Base-by-base conservation (phyloP, 805 yeast genomes). In the Ogataea methanolica region DNA sequence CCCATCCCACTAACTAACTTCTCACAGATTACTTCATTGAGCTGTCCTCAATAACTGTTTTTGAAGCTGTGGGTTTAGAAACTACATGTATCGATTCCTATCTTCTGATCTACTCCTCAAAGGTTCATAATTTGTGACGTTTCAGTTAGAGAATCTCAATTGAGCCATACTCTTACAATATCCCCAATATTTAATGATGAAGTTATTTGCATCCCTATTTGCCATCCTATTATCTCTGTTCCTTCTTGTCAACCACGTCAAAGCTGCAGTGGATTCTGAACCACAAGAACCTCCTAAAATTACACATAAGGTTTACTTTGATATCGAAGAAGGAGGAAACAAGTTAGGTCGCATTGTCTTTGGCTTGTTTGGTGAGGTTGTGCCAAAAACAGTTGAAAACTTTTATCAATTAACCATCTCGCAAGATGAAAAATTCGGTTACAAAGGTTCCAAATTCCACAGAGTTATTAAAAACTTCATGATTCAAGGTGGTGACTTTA, bases 331-430 rank as follows among this genome's bases (percentile, higher is more conserved):
- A 64, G 97, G 89, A 50, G 56, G 59, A 8, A 71, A 82, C 65
- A 60, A 72, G 5, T 70, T 91, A 41, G 98, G 98, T 41, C 79
- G 96, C 63, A 76, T 92, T 54, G 86, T 83, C 49, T 74, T 92
- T 65, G 98, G 97, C 12, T 75, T 92, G 45, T 92, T 83, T 64
- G 97, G 97, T 41, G 79, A 82, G 22, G 87, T 80, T 42, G 92
- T 85, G 36, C 96, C 95, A 58, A 86, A 85, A 68, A 91, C 97
- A 26, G 94, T 76, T 36, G 91, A 88, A 67, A 91, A 91, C 75
- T 90, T 90, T 71, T 81, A 88, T 60, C 85, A 85, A 60, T 76
- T 90, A 66, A 73, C 89, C 43, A 73, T 82, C 41, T 92, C 96
- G 17, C 85, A 82, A 45, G 89, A 88, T 62, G 81, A 86, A 33